Conservation (phyloP, 2,329 filamentous ascomycete genomes). For the Harringtonia aguacate region DNA sequence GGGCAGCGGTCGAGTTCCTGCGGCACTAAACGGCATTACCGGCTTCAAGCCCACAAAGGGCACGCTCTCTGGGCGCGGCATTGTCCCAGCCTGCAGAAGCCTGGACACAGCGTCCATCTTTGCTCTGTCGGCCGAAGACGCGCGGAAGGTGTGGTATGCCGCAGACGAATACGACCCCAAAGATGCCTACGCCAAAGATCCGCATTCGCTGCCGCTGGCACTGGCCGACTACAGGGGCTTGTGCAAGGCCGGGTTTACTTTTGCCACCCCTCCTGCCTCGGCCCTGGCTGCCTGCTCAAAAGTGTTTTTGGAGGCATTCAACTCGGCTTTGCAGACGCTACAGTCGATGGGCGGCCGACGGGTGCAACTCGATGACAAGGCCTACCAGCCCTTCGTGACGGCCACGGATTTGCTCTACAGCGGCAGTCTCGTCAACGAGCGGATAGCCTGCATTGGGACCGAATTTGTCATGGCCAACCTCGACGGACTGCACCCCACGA, state of each 20-base stretch:
- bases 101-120: too few relatives aligned
- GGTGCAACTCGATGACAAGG: slow-evolving; percentile 18
- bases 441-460: slow-evolving; percentile 27
- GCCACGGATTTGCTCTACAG: slow-evolving; percentile 41
- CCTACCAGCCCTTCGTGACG: slow-evolving; percentile 35
- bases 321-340: slow-evolving; percentile 23
- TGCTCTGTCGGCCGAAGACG: too few relatives aligned
- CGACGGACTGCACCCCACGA: slow-evolving; percentile 36
- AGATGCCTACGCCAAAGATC: slow-evolving; percentile 38
- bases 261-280: slow-evolving; percentile 35
- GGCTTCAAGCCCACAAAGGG: too few relatives aligned
- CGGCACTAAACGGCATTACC: too few relatives aligned
- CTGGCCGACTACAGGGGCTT: slow-evolving; percentile 14
- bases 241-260: slow-evolving; percentile 21
- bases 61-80: too few relatives aligned
- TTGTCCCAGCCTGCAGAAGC: too few relatives aligned
- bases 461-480: slow-evolving; percentile 25
- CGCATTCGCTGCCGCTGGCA: slow-evolving; percentile 13
- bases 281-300: slow-evolving; percentile 26
- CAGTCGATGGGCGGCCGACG: slow-evolving; percentile 25
- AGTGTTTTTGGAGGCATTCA: slow-evolving; percentile 26
- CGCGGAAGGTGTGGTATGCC: too few relatives aligned
- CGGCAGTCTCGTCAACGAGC: slow-evolving; percentile 38
- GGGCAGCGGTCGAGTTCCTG: too few relatives aligned
- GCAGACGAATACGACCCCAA: slow-evolving; percentile 31